Evolutionary conservation across 306 rosid genomes (phyloP), one percentile per base, ranked within the genome.

Genomic region (Medicago lupulina): DNA sequence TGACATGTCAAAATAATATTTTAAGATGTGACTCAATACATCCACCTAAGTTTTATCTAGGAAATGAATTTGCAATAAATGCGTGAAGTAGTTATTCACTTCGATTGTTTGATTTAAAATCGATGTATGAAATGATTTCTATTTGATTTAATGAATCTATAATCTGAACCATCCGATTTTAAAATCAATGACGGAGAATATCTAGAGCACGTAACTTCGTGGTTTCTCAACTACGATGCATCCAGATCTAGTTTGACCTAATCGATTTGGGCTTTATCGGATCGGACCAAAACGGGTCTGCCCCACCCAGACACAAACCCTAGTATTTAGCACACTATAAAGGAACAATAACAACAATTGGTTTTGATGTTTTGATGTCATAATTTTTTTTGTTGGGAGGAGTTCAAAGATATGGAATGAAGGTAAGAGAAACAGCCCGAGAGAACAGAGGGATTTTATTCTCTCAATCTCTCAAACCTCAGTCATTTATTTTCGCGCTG

Each of bases 401-500:
- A 59, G 69, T 6, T 39, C 47, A 9, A 28, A 46, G 60, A 28
- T 10, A 34, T 44, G 47, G 19, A 41, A 67, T 50, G 43, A 60
- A 62, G 69, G 62, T 31, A 31, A 77, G 81, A 57, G 39, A 34
- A 49, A 44, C 15, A 49, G 6, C 53, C 54, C 19, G 10, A 16
- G 10, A 64, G 41, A 69, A 34, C 9, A 47, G 51, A 13, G 59
- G 61, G 34, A 7, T 62, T 43, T 18, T 58, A 31, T 77, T 69
- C 25, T 14, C 49, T 19, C 18, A 58, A 46, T 78, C 43, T 78
- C 46, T 61, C 67, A 61, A 61, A 61, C 31, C 71, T 43, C 8
- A 3, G 17, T 77, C 69, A 17, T 19, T 60, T 44, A 31, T 14
- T 44, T 73, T 58, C 3, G 51, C 10, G 31, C 28, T 71, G 60